Percentiles rank a stretch among this genome's conserved stretches.
Evolutionary conservation across 1,139 yeast genomes (phyloP).

Genomic region (Geotrichum carabidarum): DNA sequence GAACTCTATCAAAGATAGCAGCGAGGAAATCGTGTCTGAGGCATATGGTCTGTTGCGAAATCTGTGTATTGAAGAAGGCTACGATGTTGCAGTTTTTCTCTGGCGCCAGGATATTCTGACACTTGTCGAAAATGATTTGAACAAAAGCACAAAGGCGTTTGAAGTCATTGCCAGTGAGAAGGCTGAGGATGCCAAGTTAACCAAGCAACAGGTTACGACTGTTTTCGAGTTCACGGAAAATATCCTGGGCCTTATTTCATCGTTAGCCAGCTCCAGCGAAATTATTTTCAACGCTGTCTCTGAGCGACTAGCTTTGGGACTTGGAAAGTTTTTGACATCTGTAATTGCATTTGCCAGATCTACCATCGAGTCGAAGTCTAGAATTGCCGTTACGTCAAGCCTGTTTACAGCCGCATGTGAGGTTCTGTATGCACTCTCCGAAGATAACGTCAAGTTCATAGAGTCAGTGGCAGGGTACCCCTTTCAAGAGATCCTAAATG

Average conservation of each 20-base stretch:
- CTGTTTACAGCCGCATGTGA: constrained; percentile 25
- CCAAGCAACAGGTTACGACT: constrained; percentile 45
- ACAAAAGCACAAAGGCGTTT: constrained; percentile 40
- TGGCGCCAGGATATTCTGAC: constrained; percentile 80
- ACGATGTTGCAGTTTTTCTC: constrained; percentile 65
- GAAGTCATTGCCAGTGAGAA: constrained; percentile 15
- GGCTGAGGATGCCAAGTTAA: constrained; percentile 29
- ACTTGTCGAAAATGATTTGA: constrained; percentile 48
- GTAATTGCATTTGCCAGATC: constrained; percentile 14
- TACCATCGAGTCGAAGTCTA: constrained; percentile 4
- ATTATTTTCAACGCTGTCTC: constrained; percentile 51
- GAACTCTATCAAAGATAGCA: constrained; percentile 58
- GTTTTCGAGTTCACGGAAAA: constrained; percentile 70
- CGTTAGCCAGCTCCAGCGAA: constrained; percentile 61
- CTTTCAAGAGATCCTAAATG: constrained; percentile 16
- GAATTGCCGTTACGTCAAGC: not conserved
- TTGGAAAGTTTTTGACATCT: constrained; percentile 25
- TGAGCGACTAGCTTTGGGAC: constrained; percentile 38
- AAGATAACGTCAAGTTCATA: constrained; percentile 27
- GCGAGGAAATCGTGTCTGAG: constrained; percentile 72
- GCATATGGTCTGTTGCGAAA: constrained; percentile 77
- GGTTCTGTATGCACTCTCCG: constrained; percentile 27
- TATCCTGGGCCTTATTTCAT: constrained; percentile 60
- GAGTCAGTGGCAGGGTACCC: constrained; percentile 5
- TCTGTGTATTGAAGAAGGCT: constrained; percentile 81